phyloP scores from a whole-genome alignment of 1,139 yeast genomes.

The Geotrichum cucujoidarum region DNA sequence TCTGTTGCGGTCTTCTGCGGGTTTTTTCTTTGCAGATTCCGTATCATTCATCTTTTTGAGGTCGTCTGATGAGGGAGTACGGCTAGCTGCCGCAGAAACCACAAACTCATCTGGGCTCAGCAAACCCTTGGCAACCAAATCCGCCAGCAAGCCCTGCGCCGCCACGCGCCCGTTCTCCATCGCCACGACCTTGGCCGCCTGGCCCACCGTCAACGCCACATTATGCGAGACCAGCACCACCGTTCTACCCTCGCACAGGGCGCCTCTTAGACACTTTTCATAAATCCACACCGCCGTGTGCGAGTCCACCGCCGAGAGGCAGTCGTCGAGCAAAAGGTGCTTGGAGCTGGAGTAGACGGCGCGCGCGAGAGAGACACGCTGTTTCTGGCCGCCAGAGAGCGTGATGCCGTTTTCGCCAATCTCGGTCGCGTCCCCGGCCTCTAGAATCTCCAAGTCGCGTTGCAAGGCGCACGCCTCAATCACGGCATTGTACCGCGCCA shows the following conservation, averaged over 20 bases:
- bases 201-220: conserved; percentile 76
- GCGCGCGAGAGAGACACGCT: conserved; percentile 90
- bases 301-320: conserved; percentile 94
- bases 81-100: conserved; percentile 58
- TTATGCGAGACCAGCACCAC: conserved; percentile 91
- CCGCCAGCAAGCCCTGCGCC: conserved; percentile 81
- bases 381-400: conserved; percentile 95
- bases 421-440: conserved; percentile 67
- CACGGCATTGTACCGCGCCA: conserved; percentile 70
- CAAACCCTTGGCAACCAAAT: conserved; percentile 61
- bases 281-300: conserved; percentile 95
- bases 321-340: conserved; percentile 82
- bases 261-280: conserved; percentile 84
- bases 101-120: conserved; percentile 77
- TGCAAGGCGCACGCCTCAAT: conserved; percentile 63
- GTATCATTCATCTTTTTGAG: conserved; percentile 16
- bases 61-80: conserved; percentile 38
- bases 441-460: conserved; percentile 73
- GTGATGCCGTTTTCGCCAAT: conserved; percentile 96
- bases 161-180: conserved; percentile 80
- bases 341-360: conserved; percentile 84
- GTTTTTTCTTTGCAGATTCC: conserved; percentile 22
- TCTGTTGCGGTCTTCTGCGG: conserved; percentile 17
- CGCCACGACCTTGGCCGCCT: conserved; percentile 72
- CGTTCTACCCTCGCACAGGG: conserved; percentile 77